Evolutionary conservation across 2,329 filamentous ascomycete species (phyloP), one percentile per base, ranked within the genome.

Genomic region (Ustulina deusta): DNA sequence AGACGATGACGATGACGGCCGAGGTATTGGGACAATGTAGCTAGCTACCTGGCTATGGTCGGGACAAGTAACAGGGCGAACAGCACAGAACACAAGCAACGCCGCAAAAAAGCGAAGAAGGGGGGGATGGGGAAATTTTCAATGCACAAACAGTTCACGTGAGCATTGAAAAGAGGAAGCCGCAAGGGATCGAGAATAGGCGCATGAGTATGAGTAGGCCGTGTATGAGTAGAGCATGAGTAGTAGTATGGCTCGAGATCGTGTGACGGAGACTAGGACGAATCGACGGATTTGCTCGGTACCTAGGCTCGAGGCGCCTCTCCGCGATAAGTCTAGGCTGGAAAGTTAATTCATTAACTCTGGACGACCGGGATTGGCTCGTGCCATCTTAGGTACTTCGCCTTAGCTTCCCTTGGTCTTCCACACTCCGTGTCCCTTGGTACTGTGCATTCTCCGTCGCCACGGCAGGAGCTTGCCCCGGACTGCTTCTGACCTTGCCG

Each of bases 331-430:
- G 54, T 20, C 36, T 42, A 48, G 55, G 51, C 22, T 36, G 42
- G 49, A 68, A 66, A 52, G 61, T 62, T 63, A 65, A 58, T 66
- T 66, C 44, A 62, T 62, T 63, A 65, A 58, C 65, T 66, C 44
- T 61, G 72, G 7, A 17, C 68, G 69, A 65, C 72, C 72, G 69
- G 70, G 57, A 74, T 74, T 75, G 73, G 73, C 54, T 58, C 46
- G 42, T 68, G 68, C 69, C 61, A 70, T 59, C 34, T n/a, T n/a
- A n/a, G n/a, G n/a, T n/a, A n/a, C n/a, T n/a, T n/a, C 25, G 56
- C 29, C 27, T 60, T 63, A 49, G 60, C 60, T 64, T 48, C 20
- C 44, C 44, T 48, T 48, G 7, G 44, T 27, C 13, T 11, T 32
- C 3, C 20, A 11, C 3, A n/a, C 25, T 6, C 2, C 17, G 46